Evolutionary conservation across 2,329 filamentous ascomycete genomes (phyloP).

Genomic region (Bipolaris sorokiniana): DNA sequence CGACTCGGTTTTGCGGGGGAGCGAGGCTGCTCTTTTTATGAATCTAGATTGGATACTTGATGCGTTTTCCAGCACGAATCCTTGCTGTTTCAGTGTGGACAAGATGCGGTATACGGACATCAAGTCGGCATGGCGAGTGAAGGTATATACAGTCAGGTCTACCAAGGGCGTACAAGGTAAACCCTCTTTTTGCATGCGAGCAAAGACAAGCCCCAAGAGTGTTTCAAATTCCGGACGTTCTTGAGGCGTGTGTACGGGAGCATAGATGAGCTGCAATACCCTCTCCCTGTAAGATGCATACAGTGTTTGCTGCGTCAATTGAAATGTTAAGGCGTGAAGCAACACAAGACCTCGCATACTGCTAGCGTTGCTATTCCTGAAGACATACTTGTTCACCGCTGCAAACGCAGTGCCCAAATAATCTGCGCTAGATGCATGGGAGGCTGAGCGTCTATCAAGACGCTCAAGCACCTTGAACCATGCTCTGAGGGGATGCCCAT

Average conservation of each 20-base stretch:
- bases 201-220: slow-evolving; percentile 22
- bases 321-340: slow-evolving; percentile 9
- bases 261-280: slow-evolving; percentile 4
- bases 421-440: not conserved
- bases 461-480: slow-evolving; percentile 31
- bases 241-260: not conserved
- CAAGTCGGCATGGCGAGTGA: slow-evolving; percentile 14
- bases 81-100: slow-evolving; percentile 12
- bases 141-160: slow-evolving; percentile 14
- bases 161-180: slow-evolving; percentile 25
- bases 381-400: slow-evolving; percentile 4
- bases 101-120: slow-evolving; percentile 19
- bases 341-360: not conserved
- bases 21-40: slow-evolving; percentile 5
- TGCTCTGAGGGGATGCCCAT: slow-evolving; percentile 9
- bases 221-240: slow-evolving; percentile 8
- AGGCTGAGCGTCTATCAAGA: slow-evolving; percentile 15
- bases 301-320: not conserved
- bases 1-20: slow-evolving; percentile 4
- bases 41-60: slow-evolving; percentile 15
- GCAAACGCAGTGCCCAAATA: slow-evolving; percentile 2
- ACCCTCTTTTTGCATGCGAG: slow-evolving; percentile 13
- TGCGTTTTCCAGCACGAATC: slow-evolving; percentile 12
- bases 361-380: not conserved
- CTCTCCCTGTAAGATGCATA: slow-evolving; percentile 2